These are phyloP conservation scores for Glaciozyma martinii DNA, from an alignment of 768 basidiomycete genomes.

Conservation along the genomic window DNA sequence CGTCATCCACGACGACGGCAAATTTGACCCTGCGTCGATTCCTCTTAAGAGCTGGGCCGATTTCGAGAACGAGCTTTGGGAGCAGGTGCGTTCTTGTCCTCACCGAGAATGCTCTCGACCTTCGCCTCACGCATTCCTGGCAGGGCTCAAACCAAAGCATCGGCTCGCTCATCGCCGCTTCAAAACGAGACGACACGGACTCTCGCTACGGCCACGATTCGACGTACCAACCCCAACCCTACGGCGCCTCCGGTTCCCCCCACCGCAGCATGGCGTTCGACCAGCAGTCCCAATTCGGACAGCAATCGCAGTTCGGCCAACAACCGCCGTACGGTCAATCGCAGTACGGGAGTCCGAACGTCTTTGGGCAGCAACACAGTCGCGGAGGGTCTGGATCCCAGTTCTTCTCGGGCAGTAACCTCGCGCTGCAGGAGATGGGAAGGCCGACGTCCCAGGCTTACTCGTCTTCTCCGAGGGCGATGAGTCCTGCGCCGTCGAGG, in stretches of 20 bases:
- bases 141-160: conserved; percentile 32
- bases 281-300: conserved; percentile 3
- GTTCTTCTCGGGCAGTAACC: background rate
- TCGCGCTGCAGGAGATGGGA: background rate
- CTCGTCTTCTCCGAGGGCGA: background rate
- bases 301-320: too few species aligned
- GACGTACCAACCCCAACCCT: conserved; percentile 9
- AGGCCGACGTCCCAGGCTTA: background rate
- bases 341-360: background rate
- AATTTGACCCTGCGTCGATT: conserved; percentile 86
- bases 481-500: background rate
- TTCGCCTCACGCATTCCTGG: background rate
- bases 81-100: conserved; percentile 6
- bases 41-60: conserved; percentile 96
- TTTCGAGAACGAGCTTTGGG: conserved; percentile 34
- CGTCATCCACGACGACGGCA: conserved; percentile 93
- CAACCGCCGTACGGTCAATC: background rate
- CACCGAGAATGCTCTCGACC: background rate
- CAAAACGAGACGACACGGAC: conserved; percentile 12
- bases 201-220: conserved; percentile 22
- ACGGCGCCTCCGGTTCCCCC: conserved; percentile 22
- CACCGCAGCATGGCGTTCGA: conserved; percentile 3
- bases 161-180: conserved; percentile 30
- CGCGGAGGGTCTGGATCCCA: background rate
- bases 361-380: too few species aligned